Percentiles rank a stretch among this genome's conserved stretches.
Conservation (phyloP, 2,329 filamentous ascomycete species). For the Teratosphaeria epicoccoides region DNA sequence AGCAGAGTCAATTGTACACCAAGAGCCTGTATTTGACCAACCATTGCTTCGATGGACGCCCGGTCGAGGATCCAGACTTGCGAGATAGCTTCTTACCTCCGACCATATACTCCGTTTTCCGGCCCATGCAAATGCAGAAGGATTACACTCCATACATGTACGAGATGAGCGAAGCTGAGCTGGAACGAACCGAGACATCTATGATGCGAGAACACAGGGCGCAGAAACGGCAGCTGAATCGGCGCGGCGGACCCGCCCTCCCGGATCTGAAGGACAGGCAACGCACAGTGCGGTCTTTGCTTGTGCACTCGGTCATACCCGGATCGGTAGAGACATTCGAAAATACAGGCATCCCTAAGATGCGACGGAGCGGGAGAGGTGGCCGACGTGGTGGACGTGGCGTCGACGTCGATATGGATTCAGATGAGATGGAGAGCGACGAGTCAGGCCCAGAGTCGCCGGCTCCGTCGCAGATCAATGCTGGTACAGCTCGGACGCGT, state of each 20-base stretch:
- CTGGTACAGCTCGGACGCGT: slow-evolving; percentile 75
- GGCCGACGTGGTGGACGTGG: slow-evolving; percentile 47
- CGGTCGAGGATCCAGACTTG: slow-evolving; percentile 84
- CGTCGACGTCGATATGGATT: slow-evolving; percentile 57
- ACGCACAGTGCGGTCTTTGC: slow-evolving; percentile 80
- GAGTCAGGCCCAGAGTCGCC: slow-evolving; percentile 77
- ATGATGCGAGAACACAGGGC: slow-evolving; percentile 88
- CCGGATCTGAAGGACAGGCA: slow-evolving; percentile 95
- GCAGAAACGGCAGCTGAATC: slow-evolving; percentile 90
- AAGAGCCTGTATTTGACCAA: slow-evolving; percentile 86
- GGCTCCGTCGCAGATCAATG: slow-evolving; percentile 27
- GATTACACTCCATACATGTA: slow-evolving; percentile 91
- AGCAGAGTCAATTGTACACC: slow-evolving; percentile 90
- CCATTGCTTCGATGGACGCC: slow-evolving; percentile 88
- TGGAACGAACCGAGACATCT: slow-evolving; percentile 83
- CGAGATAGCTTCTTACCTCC: slow-evolving; percentile 75
- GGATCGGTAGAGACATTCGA: slow-evolving; percentile 72
- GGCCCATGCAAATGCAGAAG: slow-evolving; percentile 84
- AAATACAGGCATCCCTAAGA: slow-evolving; percentile 76
- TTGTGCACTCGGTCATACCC: slow-evolving; percentile 86
- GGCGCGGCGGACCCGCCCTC: slow-evolving; percentile 79
- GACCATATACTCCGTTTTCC: slow-evolving; percentile 71
- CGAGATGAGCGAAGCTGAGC: slow-evolving; percentile 79
- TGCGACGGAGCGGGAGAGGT: slow-evolving; percentile 31
- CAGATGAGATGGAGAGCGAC: slow-evolving; percentile 86